Evolutionary conservation across 257 asterid genomes (phyloP), one percentile per base, ranked within the genome.

Genomic region (Solanum etuberosum): DNA sequence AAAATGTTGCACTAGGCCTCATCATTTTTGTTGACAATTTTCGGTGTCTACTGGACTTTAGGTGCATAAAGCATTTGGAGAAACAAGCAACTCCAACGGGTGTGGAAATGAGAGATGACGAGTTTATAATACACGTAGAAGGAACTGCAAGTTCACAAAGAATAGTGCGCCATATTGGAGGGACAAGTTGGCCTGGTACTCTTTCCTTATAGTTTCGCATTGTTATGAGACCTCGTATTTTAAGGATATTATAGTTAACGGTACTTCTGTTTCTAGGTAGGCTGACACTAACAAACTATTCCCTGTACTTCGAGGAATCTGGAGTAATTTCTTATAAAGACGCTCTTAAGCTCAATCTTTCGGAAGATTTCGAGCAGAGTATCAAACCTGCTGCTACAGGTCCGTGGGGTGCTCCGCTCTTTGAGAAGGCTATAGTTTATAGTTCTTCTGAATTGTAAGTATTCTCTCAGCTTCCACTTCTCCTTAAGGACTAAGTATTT

Each of bases 391-490:
- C 89, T 9, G 97, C 97, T 10, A 96, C 98, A 3, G 99, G 98
- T 35, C 99, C 98, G 3, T 96, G 98, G 98, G 99, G 98, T 83
- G 98, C 99, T 76, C 98, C 98, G 83, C 97, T 96, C 42, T 96
- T 92, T 16, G 98, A 96, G 93, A 96, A 96, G 90, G 98, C 97
- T 32, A 91, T 96, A 83, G 91, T 90, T 67, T 94, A 91, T 46
- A 95, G 94, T 86, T 95, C 98, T 71, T 90, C 94, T 29, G 94
- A 94, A 70, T 59, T 95, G 99, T 96, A 91, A 94, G 99, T 67
- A 34, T 68, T 87, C 27, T 72, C 34, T 68, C 46, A n/a, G 68
- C 29, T 29, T 68, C 25, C 10, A 3, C 38, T 25, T 20, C 35
- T 80, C 67, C 35, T 2, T 16, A 20, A 80, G 16, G 84, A 73